Percentiles rank a stretch among this genome's conserved stretches.
phyloP scores from a whole-genome alignment of 2,329 filamentous ascomycete species.

The Botrytis aclada region DNA sequence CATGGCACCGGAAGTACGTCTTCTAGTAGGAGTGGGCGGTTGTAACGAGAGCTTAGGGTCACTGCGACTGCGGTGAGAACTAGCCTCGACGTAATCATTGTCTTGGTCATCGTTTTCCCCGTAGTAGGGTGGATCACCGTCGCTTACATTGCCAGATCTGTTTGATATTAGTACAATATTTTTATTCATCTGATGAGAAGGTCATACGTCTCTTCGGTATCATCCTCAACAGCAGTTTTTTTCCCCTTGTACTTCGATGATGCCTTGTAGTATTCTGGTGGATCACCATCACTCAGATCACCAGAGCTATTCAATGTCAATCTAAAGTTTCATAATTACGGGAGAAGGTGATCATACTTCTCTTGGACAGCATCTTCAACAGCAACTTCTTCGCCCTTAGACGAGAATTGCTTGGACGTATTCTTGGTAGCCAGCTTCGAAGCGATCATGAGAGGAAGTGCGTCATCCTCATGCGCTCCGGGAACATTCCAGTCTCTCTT shows the following conservation, averaged over 20 bases:
- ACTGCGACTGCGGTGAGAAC: neutral
- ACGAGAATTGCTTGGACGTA: neutral
- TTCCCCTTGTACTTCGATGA: neutral
- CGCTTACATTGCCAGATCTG: neutral
- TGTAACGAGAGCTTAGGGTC: neutral
- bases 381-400: neutral
- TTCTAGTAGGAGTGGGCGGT: neutral
- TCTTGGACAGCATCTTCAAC: neutral
- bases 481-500: slow-evolving; percentile 18
- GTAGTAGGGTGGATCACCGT: neutral
- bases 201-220: neutral
- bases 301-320: slow-evolving; percentile 1
- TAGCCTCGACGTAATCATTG: neutral
- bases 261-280: neutral
- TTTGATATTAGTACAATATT: neutral
- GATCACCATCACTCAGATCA: neutral
- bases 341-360: neutral
- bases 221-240: neutral
- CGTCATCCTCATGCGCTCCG: neutral
- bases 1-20: neutral
- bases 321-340: neutral
- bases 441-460: neutral
- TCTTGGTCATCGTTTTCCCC: neutral
- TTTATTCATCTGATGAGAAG: neutral
- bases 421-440: neutral